A percentile compares a stretch with the other conserved stretches of the same genome.
These are phyloP conservation scores for Typha latifolia DNA, from an alignment of 176 grass and related monocot species.

Conservation along the genomic window DNA sequence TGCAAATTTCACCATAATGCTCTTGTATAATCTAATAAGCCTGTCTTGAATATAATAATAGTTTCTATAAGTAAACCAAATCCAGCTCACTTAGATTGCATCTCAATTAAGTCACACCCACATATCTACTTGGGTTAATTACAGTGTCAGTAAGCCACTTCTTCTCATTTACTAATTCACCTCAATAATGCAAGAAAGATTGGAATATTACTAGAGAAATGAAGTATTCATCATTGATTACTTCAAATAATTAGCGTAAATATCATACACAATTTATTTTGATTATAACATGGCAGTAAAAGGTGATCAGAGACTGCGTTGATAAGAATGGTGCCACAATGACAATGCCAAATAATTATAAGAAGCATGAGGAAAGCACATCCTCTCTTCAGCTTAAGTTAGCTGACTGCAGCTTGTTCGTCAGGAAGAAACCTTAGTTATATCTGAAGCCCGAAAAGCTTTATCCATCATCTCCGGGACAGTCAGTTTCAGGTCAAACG, in stretches of 20 bases:
- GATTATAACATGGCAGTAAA: background rate
- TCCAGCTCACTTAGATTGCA: too few species aligned
- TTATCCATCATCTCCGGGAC: slow-evolving; percentile 25
- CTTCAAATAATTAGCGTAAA: background rate
- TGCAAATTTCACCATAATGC: too few species aligned
- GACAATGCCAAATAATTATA: background rate
- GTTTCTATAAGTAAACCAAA: too few species aligned
- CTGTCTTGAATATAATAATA: too few species aligned
- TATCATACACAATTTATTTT: background rate
- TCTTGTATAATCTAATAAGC: too few species aligned
- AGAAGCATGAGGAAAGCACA: background rate
- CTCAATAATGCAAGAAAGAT: too few species aligned
- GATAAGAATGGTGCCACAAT: background rate
- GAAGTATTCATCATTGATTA: background rate
- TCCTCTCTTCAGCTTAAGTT: background rate
- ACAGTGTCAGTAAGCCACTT: too few species aligned
- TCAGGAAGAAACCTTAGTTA: slow-evolving; percentile 19
- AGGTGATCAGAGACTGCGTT: background rate
- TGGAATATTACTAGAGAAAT: too few species aligned
- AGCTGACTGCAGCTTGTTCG: slow-evolving; percentile 11
- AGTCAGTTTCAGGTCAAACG: slow-evolving; percentile 49
- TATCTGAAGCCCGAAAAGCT: slow-evolving; percentile 31
- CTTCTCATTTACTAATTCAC: too few species aligned
- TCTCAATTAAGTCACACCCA: too few species aligned
- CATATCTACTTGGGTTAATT: too few species aligned